Percentiles rank a stretch among this genome's conserved stretches.
These are phyloP conservation scores for Mycena venus DNA, from an alignment of 768 basidiomycete genomes.

Conservation along the genomic window DNA sequence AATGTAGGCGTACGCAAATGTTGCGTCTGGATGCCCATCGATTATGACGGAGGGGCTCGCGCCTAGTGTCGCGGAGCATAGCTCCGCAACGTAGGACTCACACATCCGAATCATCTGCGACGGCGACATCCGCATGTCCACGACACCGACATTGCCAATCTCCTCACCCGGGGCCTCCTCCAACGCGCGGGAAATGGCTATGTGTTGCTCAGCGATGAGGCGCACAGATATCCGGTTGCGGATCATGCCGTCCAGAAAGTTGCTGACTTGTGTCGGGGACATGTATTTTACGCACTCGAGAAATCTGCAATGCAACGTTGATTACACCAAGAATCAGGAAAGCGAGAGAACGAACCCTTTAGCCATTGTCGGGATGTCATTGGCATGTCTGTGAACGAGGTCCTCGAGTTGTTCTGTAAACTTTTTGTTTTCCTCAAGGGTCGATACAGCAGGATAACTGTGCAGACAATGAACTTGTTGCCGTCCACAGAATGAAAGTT, in stretches of 20 bases:
- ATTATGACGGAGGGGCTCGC: constrained; percentile 74
- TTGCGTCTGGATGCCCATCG: constrained; percentile 77
- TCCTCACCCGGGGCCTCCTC: constrained; percentile 50
- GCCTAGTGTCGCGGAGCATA: constrained; percentile 90
- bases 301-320: constrained; percentile 62
- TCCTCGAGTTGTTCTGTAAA: constrained; percentile 79
- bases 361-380: constrained; percentile 92
- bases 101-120: constrained; percentile 82
- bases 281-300: constrained; percentile 90
- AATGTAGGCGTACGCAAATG: constrained; percentile 76
- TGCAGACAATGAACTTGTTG: constrained; percentile 3
- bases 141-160: constrained; percentile 73
- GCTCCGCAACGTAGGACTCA: constrained; percentile 84
- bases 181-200: constrained; percentile 82
- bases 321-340: constrained; percentile 10
- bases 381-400: constrained; percentile 82
- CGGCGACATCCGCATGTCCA: constrained; percentile 81
- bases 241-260: constrained; percentile 87
- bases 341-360: constrained; percentile 72
- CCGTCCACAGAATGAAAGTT: background rate
- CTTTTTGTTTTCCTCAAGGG: constrained; percentile 74
- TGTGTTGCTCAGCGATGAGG: constrained; percentile 92
- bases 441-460: constrained; percentile 59
- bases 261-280: constrained; percentile 81
- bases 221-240: constrained; percentile 90